Evolutionary conservation across 225 moss, liverwort and hornwort species (phyloP), one percentile per base, ranked within the genome.

Genomic region (Marchantia paleacea): DNA sequence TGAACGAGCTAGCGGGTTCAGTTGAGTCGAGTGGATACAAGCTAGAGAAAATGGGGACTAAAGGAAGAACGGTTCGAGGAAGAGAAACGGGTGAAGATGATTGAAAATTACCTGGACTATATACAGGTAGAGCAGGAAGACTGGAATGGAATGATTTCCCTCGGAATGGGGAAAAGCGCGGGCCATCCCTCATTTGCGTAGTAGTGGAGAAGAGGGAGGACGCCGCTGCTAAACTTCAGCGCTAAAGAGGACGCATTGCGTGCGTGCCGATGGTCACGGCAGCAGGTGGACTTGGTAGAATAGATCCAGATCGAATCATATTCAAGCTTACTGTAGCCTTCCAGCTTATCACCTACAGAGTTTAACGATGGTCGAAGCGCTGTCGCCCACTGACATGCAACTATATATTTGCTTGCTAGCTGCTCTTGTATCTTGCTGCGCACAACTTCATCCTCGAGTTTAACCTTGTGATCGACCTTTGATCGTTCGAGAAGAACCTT

Each of bases 151-250:
- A 67, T 67, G 67, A 67, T 26, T 67, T 30, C 67, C 26, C 67
- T 8, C 26, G 67, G 28, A 67, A 67, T 12, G 28, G 67, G 67
- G 29, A 67, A 67, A 67, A 30, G 67, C 28, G 67, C 67, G 26
- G 67, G 67, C 67, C 67, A 67, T 67, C 67, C 67, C 67, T 67
- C 67, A 67, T 67, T 67, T 26, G 67, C 67, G 67, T 67, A 10
- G 28, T 67, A 67, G 67, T 26, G 67, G 67, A 67, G 26, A 67
- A 28, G 28, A 29, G 11, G 67, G 67, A 67, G 67, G 26, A 67
- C 67, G 67, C n/a, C 29, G 67, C 67, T 67, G 67, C 67, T 67
- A 11, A 67, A 26, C 67, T 67, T 67, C 67, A 67, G 67, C 28
- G 28, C 67, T 12, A 30, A 67, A 67, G 67, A 67, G 26, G 67